phyloP scores from a whole-genome alignment of 495 filamentous ascomycete species.

The Xylaria sp. region DNA sequence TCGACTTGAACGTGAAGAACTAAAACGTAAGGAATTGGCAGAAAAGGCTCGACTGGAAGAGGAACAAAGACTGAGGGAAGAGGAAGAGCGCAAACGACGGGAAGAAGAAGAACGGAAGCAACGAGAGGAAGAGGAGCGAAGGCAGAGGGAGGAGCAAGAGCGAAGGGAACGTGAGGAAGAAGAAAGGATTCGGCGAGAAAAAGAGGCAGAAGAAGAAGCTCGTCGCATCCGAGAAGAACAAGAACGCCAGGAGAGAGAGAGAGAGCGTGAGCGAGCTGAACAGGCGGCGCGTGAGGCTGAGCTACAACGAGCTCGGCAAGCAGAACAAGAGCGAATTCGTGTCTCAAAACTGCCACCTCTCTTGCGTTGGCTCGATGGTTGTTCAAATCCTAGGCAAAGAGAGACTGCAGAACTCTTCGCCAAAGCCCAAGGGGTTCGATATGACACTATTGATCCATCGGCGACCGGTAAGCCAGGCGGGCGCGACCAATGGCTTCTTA shows the following conservation, averaged over 20 bases:
- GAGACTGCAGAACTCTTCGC: conserved; percentile 59
- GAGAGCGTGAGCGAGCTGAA: conserved; percentile 48
- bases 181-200: conserved; percentile 51
- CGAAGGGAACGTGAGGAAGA: conserved; percentile 47
- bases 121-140: conserved; percentile 45
- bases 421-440: conserved; percentile 58
- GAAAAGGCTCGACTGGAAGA: conserved; percentile 42
- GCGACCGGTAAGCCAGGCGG: conserved; percentile 53
- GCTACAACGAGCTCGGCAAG: conserved; percentile 50
- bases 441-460: conserved; percentile 59
- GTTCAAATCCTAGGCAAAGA: conserved; percentile 54
- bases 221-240: conserved; percentile 54
- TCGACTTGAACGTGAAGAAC: conserved; percentile 33
- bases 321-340: conserved; percentile 55
- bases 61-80: conserved; percentile 43
- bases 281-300: conserved; percentile 64
- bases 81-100: conserved; percentile 43
- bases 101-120: conserved; percentile 51
- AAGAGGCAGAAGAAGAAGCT: conserved; percentile 49
- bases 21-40: conserved; percentile 30
- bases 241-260: conserved; percentile 29
- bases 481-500: conserved; percentile 77
- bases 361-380: conserved; percentile 59
- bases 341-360: conserved; percentile 58
- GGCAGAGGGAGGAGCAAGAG: conserved; percentile 38